These are phyloP conservation scores for Ramaria rubella DNA, from an alignment of 768 basidiomycete species.

Conservation along the genomic window DNA sequence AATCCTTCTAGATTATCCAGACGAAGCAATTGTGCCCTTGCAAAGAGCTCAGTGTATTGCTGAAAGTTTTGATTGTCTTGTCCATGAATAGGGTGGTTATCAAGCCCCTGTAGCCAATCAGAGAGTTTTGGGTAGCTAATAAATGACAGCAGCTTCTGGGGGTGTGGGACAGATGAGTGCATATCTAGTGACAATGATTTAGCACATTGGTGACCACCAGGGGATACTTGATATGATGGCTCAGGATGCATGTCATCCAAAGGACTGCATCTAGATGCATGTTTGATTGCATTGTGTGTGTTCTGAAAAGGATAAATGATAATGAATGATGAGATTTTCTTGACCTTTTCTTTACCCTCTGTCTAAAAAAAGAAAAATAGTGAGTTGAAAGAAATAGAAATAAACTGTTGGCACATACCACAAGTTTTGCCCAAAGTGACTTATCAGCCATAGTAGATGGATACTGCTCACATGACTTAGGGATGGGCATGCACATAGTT, in stretches of 20 bases:
- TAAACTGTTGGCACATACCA: background rate
- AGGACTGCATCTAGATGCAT: background rate
- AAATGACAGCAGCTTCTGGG: too few relatives aligned
- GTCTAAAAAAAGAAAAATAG: background rate
- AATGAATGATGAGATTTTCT: background rate
- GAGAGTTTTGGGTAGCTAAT: background rate
- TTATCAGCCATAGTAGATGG: background rate
- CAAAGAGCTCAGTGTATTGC: background rate
- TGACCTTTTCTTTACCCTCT: background rate
- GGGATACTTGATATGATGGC: background rate
- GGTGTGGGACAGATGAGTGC: background rate
- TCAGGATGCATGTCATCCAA: background rate
- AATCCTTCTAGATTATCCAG: too few relatives aligned
- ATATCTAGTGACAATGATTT: background rate
- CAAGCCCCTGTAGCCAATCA: background rate
- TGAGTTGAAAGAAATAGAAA: background rate
- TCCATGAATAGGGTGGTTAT: background rate
- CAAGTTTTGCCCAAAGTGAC: background rate
- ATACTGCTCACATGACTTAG: background rate
- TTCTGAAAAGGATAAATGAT: background rate
- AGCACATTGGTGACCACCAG: background rate
- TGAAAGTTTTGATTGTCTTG: background rate
- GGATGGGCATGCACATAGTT: background rate
- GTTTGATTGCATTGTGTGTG: background rate
- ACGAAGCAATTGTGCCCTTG: too few relatives aligned